Evolutionary conservation across 345 rosid genomes (phyloP), one percentile per base, ranked within the genome.

Genomic region (Zanthoxylum bungeanum): DNA sequence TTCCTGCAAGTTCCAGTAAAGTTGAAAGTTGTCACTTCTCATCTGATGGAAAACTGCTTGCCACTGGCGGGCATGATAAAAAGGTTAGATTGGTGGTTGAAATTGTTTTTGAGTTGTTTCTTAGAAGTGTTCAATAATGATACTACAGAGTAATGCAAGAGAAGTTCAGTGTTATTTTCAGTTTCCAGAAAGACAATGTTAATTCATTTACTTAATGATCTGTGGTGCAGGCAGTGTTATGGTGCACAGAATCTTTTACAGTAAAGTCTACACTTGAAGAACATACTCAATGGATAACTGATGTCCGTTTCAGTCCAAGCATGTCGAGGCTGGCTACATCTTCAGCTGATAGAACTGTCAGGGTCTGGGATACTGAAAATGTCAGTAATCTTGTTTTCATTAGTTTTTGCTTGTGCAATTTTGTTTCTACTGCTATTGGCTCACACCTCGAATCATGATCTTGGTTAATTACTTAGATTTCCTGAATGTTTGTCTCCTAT

Each of bases 1-100:
- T 90, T 74, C 34, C 75, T 16, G 77, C 85, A 44, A 82, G 88
- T 69, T 74, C 70, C 55, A 75, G 69, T 66, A 75, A 85, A 75
- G 62, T 86, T 71, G 90, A 87, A 71, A 82, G 86, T 67, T 90
- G 92, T 60, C 85, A 90, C 77, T 90, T 87, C 84, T 90, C 95
- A 27, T 72, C 86, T 1, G 86, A 87, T 74, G 95, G 95, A 67
- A 86, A 89, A 66, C 74, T 87, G 70, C 88, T 90, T 40, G 92
- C 90, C 50, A 80, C 91, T 73, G 91, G 95, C 27, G 92, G 92
- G 19, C 84, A 84, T 67, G 91, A 87, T 73, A 86, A 79, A 64
- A 87, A 76, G 87, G 95, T 90, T 60, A 73, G 7, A 30, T 17
- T 14, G 21, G 24, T 40, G 0, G 24, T 12, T 36, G 60, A 31